Evolutionary conservation across 495 filamentous ascomycete species (phyloP), one percentile per base, ranked within the genome.

Genomic region (Aspergillus kassunensis): DNA sequence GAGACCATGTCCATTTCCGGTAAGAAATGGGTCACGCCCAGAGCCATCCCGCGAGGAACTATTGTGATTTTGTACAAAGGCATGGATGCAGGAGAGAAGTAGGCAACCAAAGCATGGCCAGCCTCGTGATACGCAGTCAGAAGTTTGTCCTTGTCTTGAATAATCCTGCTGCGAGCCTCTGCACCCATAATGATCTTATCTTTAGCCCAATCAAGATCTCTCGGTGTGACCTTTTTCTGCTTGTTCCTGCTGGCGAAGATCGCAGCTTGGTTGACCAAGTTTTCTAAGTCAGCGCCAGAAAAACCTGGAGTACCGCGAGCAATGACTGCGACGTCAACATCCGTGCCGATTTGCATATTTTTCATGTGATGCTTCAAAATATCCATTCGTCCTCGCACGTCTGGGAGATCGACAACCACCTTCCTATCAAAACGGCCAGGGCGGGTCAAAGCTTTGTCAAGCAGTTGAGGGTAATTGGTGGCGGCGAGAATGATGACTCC

Each of bases 181-280:
- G 92, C 89, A 40, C 93, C 93, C 89, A 98, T 95, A 74, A 97
- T 86, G 50, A 98, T 89, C 71, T 91, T 95, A 74, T 98, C 93
- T 68, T 95, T 97, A 40, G 93, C 92, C 90, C 90, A 97, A 55
- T 97, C 93, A 47, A 98, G 87, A 62, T 97, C 90, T 16, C 77
- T 64, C 63, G 89, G 85, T 18, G 78, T 73, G 54, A 98, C 91
- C 36, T 81, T 80, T 36, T 69, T 69, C 13, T 83, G 78, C 69
- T 89, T 92, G 44, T 84, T 77, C 65, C 91, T 88, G 65, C 86
- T 89, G 13, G 93, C 93, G 58, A 86, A 90, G 30, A 97, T 85
- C 8, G 93, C 93, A 29, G 93, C 93, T 70, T 96, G 90, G 69
- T 98, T 98, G 58, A 96, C 87, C 56, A 98, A 77, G 62, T 97